Base-by-base conservation (phyloP, 1,284 basidiomycete species). In the Ustilago sp. region DNA sequence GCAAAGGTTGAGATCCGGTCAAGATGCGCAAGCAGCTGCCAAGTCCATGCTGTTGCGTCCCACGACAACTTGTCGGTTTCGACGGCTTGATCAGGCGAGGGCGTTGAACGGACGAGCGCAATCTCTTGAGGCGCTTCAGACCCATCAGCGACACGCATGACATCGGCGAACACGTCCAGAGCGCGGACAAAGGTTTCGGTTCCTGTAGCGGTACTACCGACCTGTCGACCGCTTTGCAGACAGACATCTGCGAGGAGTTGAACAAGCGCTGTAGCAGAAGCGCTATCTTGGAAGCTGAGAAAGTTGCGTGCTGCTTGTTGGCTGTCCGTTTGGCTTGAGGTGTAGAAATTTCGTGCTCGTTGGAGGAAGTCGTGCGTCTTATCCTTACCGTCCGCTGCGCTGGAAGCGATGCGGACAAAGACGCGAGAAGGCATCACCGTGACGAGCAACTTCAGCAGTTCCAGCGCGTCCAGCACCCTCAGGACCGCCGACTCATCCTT, bases 401-500 rank as follows among this genome's bases (percentile, higher is more conserved):
- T 15, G 39, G 53, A 12, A 15, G 61, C 61, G 55, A 65, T 54
- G 43, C 78, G 67, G 35, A 76, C 76, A 52, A 82, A 82, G 36
- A 82, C 80, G 3, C 77, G 62, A 8, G 79, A 72, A 0, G 80
- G 80, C 66, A 80, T 77, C 23, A 79, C 59, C 8, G 68, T 72
- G 13, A 82, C 69, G 31, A 82, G 51, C 12, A 79, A 67, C 54
- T 73, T 77, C 48, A 78, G 73, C 23, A 82, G 59, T 43, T 72
- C 66, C 2, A 82, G 58, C 0, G 69, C 73, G 19, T 80, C 75
- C 31, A 68, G 63, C 31, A 62, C 48, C n/a, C 52, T 59, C 28
- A 35, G 9, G 3, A 28, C 8, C 2, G 47, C 38, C 0, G 28
- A 34, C 2, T 58, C 53, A 41, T 63, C 61, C 2, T 19, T 19